Conservation (phyloP, 306 rosid genomes). For the Medicago arabica region DNA sequence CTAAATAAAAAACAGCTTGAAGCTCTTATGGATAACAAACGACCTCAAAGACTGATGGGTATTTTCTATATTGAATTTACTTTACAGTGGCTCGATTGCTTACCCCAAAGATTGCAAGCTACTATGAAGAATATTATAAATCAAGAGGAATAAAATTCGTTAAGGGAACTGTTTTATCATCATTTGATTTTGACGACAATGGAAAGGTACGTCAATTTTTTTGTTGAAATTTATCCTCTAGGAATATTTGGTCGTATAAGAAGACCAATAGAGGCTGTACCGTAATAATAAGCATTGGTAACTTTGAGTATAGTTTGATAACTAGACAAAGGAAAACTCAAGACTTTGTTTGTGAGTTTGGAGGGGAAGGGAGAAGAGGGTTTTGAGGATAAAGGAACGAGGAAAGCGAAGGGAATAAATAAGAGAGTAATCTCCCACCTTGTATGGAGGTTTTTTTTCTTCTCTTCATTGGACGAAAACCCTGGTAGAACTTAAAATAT, state of each 20-base stretch:
- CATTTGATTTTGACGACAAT: constrained; percentile 74
- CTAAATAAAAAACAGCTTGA: not conserved
- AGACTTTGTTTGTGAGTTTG: too few relatives aligned
- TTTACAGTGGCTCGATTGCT: constrained; percentile 95
- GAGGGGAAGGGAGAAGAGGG: too few relatives aligned
- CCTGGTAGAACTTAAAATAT: too few relatives aligned
- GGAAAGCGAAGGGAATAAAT: too few relatives aligned
- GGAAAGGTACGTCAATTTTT: constrained; percentile 65
- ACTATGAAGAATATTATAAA: constrained; percentile 84
- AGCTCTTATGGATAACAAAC: not conserved
- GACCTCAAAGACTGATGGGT: constrained; percentile 18
- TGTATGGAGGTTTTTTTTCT: too few relatives aligned
- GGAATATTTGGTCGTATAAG: constrained; percentile 10
- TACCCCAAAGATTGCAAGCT: constrained; percentile 86
- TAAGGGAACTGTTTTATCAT: constrained; percentile 89
- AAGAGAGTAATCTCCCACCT: too few relatives aligned
- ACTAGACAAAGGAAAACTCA: too few relatives aligned
- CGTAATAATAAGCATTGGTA: not conserved
- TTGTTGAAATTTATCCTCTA: constrained; percentile 1
- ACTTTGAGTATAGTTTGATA: not conserved
- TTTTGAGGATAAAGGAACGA: too few relatives aligned
- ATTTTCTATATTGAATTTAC: constrained; percentile 26
- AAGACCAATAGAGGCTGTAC: not conserved
- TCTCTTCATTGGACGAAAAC: too few relatives aligned
- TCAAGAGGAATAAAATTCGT: constrained; percentile 83